These are phyloP conservation scores for Microdochium paspali DNA, from an alignment of 2,329 filamentous ascomycete genomes.

Conservation along the genomic window DNA sequence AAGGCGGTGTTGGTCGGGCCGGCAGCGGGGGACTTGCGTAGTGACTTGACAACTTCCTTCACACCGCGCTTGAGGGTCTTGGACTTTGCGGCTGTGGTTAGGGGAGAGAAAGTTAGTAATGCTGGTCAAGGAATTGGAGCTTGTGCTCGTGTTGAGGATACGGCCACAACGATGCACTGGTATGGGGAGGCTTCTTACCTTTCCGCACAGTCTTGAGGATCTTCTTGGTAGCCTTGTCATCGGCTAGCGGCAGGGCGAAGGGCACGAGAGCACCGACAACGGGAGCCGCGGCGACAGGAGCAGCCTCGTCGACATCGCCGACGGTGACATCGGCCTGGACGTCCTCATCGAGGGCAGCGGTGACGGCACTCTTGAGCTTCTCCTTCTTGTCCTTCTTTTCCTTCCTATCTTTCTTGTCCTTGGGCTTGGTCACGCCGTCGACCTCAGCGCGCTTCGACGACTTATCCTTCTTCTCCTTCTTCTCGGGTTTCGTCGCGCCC, in stretches of 20 bases:
- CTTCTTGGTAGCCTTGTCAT: constrained; percentile 66
- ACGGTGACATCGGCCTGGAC: constrained; percentile 44
- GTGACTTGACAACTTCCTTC: constrained; percentile 97
- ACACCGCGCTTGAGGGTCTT: constrained; percentile 96
- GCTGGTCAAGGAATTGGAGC: too few species aligned
- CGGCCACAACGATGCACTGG: constrained; percentile 2
- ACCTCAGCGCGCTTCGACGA: constrained; percentile 46
- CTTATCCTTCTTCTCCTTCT: constrained; percentile 47
- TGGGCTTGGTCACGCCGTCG: constrained; percentile 42
- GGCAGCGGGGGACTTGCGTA: constrained; percentile 77
- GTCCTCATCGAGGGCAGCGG: constrained; percentile 55
- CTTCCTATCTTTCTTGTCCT: constrained; percentile 59
- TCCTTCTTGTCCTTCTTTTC: constrained; percentile 60
- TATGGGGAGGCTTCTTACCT: constrained; percentile 32
- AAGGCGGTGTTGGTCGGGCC: constrained; percentile 54
- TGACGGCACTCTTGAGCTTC: constrained; percentile 52
- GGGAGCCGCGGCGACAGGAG: constrained; percentile 28
- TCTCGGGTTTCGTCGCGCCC: constrained; percentile 23
- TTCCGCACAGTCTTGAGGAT: constrained; percentile 46
- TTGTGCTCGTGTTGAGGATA: constrained; percentile 6
- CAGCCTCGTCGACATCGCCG: constrained; percentile 27
- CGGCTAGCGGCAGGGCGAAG: constrained; percentile 72
- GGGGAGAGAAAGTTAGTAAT: constrained; percentile 8
- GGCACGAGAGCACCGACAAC: constrained; percentile 60
- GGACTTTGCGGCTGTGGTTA: constrained; percentile 70